Evolutionary conservation across 345 rosid species (phyloP).

Genomic region (Viola odorata): DNA sequence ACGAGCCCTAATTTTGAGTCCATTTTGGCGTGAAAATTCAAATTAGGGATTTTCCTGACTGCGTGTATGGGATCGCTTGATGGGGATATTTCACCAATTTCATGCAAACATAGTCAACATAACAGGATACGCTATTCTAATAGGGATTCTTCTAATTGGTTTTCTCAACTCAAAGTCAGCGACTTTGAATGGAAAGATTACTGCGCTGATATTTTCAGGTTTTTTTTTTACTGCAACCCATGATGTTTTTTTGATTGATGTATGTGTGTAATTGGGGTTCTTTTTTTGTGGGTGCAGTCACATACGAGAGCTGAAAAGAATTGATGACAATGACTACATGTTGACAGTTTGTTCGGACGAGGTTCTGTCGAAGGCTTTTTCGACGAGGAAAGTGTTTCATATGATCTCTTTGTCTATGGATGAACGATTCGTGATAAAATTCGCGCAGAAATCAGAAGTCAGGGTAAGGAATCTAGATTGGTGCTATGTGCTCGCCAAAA

Average conservation of each 20-base stretch:
- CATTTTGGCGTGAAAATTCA: no score
- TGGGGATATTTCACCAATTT: not conserved
- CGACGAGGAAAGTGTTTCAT: conserved; percentile 32
- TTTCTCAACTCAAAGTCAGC: conserved; percentile 27
- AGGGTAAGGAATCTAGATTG: conserved; percentile 29
- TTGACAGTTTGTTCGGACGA: conserved; percentile 37
- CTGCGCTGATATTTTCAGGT: conserved; percentile 55
- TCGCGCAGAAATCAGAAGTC: conserved; percentile 45
- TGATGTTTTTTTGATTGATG: not conserved
- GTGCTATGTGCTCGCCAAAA: not conserved
- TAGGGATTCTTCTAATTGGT: conserved; percentile 14
- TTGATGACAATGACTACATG: conserved; percentile 42
- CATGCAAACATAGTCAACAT: conserved; percentile 29
- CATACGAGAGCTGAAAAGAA: conserved; percentile 36
- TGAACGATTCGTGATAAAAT: conserved; percentile 35
- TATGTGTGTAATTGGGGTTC: not conserved
- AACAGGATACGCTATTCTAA: conserved; percentile 29
- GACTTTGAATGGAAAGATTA: conserved; percentile 51
- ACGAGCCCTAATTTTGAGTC: no score
- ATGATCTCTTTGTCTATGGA: conserved; percentile 37
- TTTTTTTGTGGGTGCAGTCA: conserved; percentile 19
- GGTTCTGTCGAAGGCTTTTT: conserved; percentile 32
- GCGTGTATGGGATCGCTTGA: not conserved
- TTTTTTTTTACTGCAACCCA: not conserved
- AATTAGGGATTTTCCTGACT: no score